Evolutionary conservation across 176 grass and related monocot genomes (phyloP).

Genomic region (Olyra latifolia): DNA sequence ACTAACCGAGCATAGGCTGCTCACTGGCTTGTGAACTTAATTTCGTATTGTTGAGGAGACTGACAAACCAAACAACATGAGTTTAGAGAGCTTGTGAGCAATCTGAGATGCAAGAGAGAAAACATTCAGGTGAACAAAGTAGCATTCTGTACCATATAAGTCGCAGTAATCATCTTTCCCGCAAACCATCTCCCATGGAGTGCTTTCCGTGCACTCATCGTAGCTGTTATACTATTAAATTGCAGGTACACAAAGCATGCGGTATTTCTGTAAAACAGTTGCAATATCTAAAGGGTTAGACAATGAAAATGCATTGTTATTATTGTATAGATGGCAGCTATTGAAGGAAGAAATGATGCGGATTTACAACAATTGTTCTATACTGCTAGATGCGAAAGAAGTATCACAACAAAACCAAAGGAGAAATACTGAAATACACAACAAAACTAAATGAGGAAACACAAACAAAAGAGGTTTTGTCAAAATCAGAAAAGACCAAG

Average conservation of each 20-base stretch:
- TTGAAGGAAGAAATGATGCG: neutral
- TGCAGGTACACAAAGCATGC: constrained; percentile 79
- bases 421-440: no score
- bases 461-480: neutral
- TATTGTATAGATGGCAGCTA: neutral
- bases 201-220: constrained; percentile 73
- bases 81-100: neutral
- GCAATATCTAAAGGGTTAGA: neutral
- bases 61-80: constrained; percentile 45
- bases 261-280: constrained; percentile 54
- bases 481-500: neutral
- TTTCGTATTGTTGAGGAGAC: constrained; percentile 67
- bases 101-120: neutral
- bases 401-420: neutral
- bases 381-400: no score
- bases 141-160: constrained; percentile 66
- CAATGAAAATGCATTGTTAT: neutral
- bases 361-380: neutral
- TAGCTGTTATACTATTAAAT: constrained; percentile 66
- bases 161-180: constrained; percentile 97
- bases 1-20: neutral
- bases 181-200: constrained; percentile 99
- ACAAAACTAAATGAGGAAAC: neutral
- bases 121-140: neutral
- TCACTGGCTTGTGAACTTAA: constrained; percentile 62